Base-by-base conservation (phyloP, 441 rosid genomes). In the Monsonia emarginata region DNA sequence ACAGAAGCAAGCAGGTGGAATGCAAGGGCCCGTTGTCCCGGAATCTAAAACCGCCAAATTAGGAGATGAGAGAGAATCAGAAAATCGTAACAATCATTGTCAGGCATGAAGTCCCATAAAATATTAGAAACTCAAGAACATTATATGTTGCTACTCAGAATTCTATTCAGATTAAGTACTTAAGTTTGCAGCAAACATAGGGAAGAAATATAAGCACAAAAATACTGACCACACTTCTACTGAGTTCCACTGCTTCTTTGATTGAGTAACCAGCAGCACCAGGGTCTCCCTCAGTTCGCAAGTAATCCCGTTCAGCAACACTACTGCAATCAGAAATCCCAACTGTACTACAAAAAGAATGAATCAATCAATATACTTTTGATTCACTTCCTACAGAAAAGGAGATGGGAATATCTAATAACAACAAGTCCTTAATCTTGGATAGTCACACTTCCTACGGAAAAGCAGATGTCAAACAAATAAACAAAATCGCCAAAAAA, bases 211-310 rank as follows among this genome's bases (percentile, higher is more conserved):
- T 16, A 61, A 22, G 44, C 44, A 32, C 38, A 5, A 32, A 5
- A 30, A 24, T 72, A 82, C 96, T 75, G 22, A 93, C 96, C 81
- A 75, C 88, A 83, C 97, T 93, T 76, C 98, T 83, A 54, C 90
- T 74, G 25, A 90, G 95, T 10, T 85, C 78, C 57, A 88, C 82
- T 11, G 96, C 93, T 86, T 93, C 98, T 80, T 78, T 86, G 77
- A 88, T 86, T 4, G 98, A 84, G 79, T 93, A 90, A 38, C 98
- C 98, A 16, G 79, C 79, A 31, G 93, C 96, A 42, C 86, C 95
- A 64, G 98, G 98, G 71, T 93, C 96, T 19, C 98, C 98, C 57
- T 88, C 97, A 72, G 95, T 87, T 63, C 96, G 81, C 75, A 93
- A 75, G 74, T 81, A 78, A 80, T 93, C 97, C 18, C 98, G 93